phyloP scores from a whole-genome alignment of 2,329 filamentous ascomycete genomes.

The Ambrosiella beaveri region DNA sequence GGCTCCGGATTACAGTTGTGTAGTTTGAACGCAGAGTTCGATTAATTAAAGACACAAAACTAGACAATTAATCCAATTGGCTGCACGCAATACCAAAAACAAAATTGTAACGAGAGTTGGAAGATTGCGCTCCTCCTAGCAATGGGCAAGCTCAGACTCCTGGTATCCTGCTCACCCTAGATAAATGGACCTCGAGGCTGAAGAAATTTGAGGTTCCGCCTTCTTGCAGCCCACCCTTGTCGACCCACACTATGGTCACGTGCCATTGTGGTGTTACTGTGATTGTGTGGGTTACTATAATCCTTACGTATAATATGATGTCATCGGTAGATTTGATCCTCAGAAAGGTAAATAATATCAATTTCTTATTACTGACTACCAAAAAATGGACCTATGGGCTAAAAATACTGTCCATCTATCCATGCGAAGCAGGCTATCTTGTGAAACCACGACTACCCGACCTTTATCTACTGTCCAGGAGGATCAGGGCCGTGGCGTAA shows the following conservation, averaged over 20 bases:
- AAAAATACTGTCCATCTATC: not conserved
- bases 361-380: not conserved
- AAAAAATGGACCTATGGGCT: too few species aligned
- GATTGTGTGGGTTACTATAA: not conserved
- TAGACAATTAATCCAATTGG: too few species aligned
- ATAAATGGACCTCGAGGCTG: conserved; percentile 9
- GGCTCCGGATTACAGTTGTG: not conserved
- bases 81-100: not conserved
- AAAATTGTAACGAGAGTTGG: not conserved
- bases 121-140: not conserved
- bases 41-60: too few species aligned
- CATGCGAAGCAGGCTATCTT: not conserved
- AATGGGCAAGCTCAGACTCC: not conserved
- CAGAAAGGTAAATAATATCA: not conserved
- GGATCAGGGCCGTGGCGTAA: not conserved
- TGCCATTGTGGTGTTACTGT: not conserved
- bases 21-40: too few species aligned
- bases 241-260: conserved; percentile 12
- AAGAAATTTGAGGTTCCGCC: conserved; percentile 13
- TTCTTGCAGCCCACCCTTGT: conserved; percentile 10
- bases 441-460: not conserved
- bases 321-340: not conserved
- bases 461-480: not conserved
- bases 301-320: not conserved
- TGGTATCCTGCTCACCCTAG: not conserved